Evolutionary conservation across 371 early-diverging fungal genomes (phyloP), one percentile per base, ranked within the genome.

Genomic region (Smittium culicis): DNA sequence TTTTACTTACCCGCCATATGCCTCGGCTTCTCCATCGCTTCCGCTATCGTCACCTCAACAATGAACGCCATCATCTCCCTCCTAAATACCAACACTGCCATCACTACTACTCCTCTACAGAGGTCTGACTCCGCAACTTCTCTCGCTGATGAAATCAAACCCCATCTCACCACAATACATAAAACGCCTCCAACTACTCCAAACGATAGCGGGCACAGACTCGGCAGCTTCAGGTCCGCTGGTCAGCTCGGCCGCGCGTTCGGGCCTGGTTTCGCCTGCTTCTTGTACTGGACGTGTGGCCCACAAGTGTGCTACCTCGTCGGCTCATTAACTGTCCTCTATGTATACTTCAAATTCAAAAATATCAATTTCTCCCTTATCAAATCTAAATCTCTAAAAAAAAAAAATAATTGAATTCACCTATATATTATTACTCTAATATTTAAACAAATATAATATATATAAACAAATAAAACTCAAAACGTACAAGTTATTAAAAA

Each of bases 181-280:
- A 11, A 5, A 20, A 45, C 11, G 11, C 20, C 45, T 45, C 20
- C 45, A 5, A 20, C 45, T 45, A 5, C 5, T 11, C 11, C 45
- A 5, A 11, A 5, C 5, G 32, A 83, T 79, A 70, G 69, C 0
- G 97, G 96, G 24, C 74, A 81, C 29, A 82, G 85, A 0, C 76
- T 98, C 54, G 98, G 98, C 34, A 78, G 81, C 57, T 96, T 96
- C 73, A 80, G 96, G 27, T 85, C 91, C 24, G 80, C 81, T 68
- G 96, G 98, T 0, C 98, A 98, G 74, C 77, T 98, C 27, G 98
- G 97, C 29, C 80, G 98, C 31, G 85, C 92, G 0, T 65, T 90
- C 28, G 98, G 98, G 1, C 96, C 98, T 0, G 74, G 96, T 57
- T 82, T 85, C 55, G 89, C 91, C 0, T 93, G 94, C 77, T 80